Evolutionary conservation across 345 rosid genomes (phyloP).

Genomic region (Aegle marmelos): DNA sequence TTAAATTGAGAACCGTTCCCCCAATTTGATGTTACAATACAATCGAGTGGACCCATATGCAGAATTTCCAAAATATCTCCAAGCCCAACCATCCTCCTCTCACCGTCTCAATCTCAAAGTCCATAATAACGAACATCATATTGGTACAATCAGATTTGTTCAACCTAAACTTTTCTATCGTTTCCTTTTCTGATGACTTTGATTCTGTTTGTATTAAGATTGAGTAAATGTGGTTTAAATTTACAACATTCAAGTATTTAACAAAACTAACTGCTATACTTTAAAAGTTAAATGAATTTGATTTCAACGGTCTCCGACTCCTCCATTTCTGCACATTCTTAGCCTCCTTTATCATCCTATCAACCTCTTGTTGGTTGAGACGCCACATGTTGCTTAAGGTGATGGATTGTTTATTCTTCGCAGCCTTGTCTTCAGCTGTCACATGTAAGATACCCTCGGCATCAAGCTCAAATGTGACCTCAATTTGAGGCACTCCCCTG

Average conservation of each 20-base stretch:
- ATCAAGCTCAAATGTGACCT: conserved; percentile 52
- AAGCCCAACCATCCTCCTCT: neutral
- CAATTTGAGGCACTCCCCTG: conserved; percentile 52
- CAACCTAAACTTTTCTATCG: neutral
- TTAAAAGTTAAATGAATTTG: no score
- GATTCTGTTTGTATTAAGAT: no score
- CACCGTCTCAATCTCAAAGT: neutral
- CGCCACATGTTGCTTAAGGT: conserved; percentile 51
- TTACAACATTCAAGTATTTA: no score
- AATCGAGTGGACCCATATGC: neutral
- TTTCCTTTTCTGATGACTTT: no score
- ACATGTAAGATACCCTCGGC: conserved; percentile 46
- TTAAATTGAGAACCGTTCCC: no score
- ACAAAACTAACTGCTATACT: no score
- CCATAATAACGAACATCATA: neutral
- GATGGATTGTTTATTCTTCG: conserved; percentile 39
- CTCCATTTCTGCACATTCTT: conserved; percentile 37
- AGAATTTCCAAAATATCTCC: neutral
- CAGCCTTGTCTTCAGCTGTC: conserved; percentile 54
- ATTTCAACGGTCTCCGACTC: conserved; percentile 32
- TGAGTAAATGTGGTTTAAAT: no score
- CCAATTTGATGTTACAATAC: no score
- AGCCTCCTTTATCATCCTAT: conserved; percentile 53
- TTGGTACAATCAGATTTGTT: neutral
- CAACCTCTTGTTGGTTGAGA: conserved; percentile 54